Conservation (phyloP, 768 basidiomycete species). For the Cystoderma amianthinum region DNA sequence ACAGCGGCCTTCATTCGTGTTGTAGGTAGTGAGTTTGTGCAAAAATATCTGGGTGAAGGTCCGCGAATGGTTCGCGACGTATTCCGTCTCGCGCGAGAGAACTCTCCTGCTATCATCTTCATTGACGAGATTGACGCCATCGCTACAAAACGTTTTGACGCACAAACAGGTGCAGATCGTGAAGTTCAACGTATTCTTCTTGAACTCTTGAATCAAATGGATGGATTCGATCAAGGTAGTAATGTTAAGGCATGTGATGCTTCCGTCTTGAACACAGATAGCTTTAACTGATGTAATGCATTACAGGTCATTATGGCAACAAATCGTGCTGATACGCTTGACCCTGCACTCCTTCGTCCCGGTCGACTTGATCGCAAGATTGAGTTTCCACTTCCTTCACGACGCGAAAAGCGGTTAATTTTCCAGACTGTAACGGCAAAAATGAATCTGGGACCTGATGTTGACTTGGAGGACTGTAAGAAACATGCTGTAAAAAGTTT, state of each 20-base stretch:
- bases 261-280: neutral
- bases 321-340: conserved; percentile 95
- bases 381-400: conserved; percentile 92
- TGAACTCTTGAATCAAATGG: conserved; percentile 98
- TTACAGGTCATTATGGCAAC: conserved; percentile 98
- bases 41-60: conserved; percentile 98
- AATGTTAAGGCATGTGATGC: conserved; percentile 79
- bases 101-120: conserved; percentile 97
- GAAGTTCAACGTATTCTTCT: conserved; percentile 98
- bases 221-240: conserved; percentile 97
- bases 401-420: conserved; percentile 92
- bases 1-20: conserved; percentile 98
- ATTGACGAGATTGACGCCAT: conserved; percentile 99
- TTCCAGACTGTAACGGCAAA: conserved; percentile 97
- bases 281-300: too few relatives aligned
- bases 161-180: conserved; percentile 97
- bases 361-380: conserved; percentile 98
- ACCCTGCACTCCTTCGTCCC: conserved; percentile 94
- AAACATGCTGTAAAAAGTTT: too few relatives aligned
- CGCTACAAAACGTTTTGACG: conserved; percentile 98
- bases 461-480: conserved; percentile 97
- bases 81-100: conserved; percentile 95
- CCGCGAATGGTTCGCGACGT: conserved; percentile 99
- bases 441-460: conserved; percentile 98
- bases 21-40: conserved; percentile 97